Percentiles rank a stretch among this genome's conserved stretches.
Conservation (phyloP, 352 stramenopile genomes). For the Phytophthora hybrid region DNA sequence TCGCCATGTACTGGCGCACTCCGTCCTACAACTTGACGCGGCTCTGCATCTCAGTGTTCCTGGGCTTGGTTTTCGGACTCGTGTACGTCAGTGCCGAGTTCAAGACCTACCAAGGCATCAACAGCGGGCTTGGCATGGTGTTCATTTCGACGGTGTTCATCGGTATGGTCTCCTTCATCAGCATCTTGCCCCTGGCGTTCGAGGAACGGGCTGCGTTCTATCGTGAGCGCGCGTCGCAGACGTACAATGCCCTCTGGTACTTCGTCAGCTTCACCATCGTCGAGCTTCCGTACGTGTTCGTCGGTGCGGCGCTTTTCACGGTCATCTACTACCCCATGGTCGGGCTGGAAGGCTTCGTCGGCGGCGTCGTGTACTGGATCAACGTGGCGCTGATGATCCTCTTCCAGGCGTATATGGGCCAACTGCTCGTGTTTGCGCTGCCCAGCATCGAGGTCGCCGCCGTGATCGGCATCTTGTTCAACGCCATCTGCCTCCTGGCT, state of each 20-base stretch:
- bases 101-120: slow-evolving; percentile 60
- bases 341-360: slow-evolving; percentile 44
- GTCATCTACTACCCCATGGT: slow-evolving; percentile 56
- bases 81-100: slow-evolving; percentile 67
- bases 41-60: slow-evolving; percentile 71
- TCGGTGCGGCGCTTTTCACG: slow-evolving; percentile 34
- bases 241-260: slow-evolving; percentile 86
- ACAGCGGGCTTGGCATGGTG: slow-evolving; percentile 81
- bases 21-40: slow-evolving; percentile 91
- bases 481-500: slow-evolving; percentile 46
- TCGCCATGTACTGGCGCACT: slow-evolving; percentile 74
- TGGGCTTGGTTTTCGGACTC: slow-evolving; percentile 84
- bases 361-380: slow-evolving; percentile 47
- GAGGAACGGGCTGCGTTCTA: slow-evolving; percentile 89
- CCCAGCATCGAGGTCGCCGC: slow-evolving; percentile 48
- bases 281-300: slow-evolving; percentile 42
- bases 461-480: slow-evolving; percentile 49
- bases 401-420: slow-evolving; percentile 49
- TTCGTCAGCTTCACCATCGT: slow-evolving; percentile 49
- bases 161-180: slow-evolving; percentile 80
- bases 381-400: slow-evolving; percentile 46
- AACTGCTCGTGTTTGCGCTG: slow-evolving; percentile 44
- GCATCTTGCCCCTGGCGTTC: slow-evolving; percentile 79
- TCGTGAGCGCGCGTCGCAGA: slow-evolving; percentile 72
- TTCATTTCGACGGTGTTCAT: slow-evolving; percentile 90